phyloP scores from a whole-genome alignment of 805 yeast genomes.

The Candida gorgasii region DNA sequence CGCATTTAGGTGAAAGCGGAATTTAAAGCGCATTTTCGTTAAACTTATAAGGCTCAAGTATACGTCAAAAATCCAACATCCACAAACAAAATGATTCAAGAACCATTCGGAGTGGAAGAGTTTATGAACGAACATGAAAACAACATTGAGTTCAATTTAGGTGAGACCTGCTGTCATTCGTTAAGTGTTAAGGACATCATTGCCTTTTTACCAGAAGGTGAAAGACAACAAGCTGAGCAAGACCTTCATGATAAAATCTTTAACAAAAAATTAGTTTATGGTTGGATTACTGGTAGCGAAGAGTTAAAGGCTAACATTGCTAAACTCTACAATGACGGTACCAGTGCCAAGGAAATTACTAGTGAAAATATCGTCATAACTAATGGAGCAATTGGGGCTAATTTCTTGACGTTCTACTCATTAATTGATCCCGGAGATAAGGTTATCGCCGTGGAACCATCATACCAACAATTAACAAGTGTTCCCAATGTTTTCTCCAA shows the following conservation, averaged over 20 bases:
- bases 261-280: constrained; percentile 40
- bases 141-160: constrained; percentile 41
- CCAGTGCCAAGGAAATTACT: constrained; percentile 39
- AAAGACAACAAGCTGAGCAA: constrained; percentile 1
- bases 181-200: constrained; percentile 41
- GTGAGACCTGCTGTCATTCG: constrained; percentile 54
- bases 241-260: constrained; percentile 22
- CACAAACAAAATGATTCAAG: constrained; percentile 26
- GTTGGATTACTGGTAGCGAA: constrained; percentile 48
- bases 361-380: constrained; percentile 52
- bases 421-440: constrained; percentile 47
- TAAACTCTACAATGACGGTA: constrained; percentile 31
- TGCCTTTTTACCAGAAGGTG: constrained; percentile 17
- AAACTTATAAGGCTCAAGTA: not conserved
- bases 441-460: constrained; percentile 49
- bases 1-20: not conserved
- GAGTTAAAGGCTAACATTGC: constrained; percentile 38
- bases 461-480: constrained; percentile 50
- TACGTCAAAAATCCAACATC: not conserved
- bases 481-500: constrained; percentile 48
- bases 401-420: constrained; percentile 47
- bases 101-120: constrained; percentile 51
- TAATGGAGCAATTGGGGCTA: constrained; percentile 59
- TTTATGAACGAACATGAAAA: constrained; percentile 54
- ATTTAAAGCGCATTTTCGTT: not conserved